Percentiles rank a stretch among this genome's conserved stretches.
Evolutionary conservation across 805 yeast species (phyloP).

Genomic region (Kodamaea kakaduensis): DNA sequence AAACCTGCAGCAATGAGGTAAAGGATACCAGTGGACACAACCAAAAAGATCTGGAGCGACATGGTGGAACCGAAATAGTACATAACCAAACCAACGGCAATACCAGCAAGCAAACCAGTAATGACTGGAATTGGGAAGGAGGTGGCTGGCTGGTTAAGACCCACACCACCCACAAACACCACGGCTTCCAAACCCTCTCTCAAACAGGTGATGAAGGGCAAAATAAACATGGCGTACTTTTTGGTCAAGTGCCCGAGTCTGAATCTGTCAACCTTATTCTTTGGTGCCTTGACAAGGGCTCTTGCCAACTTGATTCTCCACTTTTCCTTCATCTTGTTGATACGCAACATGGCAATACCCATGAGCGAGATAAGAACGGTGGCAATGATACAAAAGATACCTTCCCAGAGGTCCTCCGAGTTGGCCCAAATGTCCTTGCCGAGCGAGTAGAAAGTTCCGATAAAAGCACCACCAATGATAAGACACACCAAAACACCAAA

Average conservation of each 20-base stretch:
- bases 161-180: slow-evolving; percentile 45
- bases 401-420: slow-evolving; percentile 97
- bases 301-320: slow-evolving; percentile 94
- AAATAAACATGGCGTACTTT: slow-evolving; percentile 24
- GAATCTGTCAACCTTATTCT: slow-evolving; percentile 44
- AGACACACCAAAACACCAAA: slow-evolving; percentile 76
- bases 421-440: slow-evolving; percentile 79
- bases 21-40: slow-evolving; percentile 81
- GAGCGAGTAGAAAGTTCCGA: slow-evolving; percentile 84
- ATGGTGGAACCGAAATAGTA: slow-evolving; percentile 79
- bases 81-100: slow-evolving; percentile 60
- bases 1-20: slow-evolving; percentile 90
- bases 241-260: slow-evolving; percentile 31
- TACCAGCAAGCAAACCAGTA: slow-evolving; percentile 79
- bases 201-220: slow-evolving; percentile 24
- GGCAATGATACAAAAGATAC: slow-evolving; percentile 87
- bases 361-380: slow-evolving; percentile 81
- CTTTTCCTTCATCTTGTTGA: slow-evolving; percentile 93
- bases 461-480: slow-evolving; percentile 85
- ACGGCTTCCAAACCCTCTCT: slow-evolving; percentile 35
- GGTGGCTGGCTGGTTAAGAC: slow-evolving; percentile 43
- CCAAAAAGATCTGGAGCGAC: slow-evolving; percentile 83
- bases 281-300: slow-evolving; percentile 65
- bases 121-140: slow-evolving; percentile 94
- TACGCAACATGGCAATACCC: slow-evolving; percentile 96